Base-by-base conservation (phyloP, 2,329 filamentous ascomycete genomes). In the Sarocladium oryzae region DNA sequence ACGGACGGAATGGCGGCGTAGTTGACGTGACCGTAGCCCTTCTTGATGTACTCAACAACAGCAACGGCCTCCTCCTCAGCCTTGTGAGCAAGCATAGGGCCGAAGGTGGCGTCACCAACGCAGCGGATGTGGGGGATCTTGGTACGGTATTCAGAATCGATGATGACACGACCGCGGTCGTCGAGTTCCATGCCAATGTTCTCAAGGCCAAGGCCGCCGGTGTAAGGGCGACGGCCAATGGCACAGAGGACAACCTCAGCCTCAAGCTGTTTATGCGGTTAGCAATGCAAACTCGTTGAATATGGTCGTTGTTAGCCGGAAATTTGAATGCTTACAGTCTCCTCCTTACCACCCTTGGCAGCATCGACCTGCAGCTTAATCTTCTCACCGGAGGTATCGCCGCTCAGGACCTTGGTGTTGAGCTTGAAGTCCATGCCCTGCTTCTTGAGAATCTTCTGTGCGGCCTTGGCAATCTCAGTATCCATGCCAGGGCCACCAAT, bases 401-500 rank as follows among this genome's bases (percentile, higher is more conserved):
- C 93, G 61, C 83, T 81, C 57, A 85, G 73, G 57, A 99, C 93
- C 82, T 99, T 99, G 65, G 93, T 97, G 77, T 88, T 86, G 60
- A 95, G 84, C 84, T 95, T 96, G 81, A 99, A 99, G 66, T 96
- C 93, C 68, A 99, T 86, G 55, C 92, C 93, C 77, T 99, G 93
- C 81, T 96, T 97, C 69, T 82, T 82, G 58, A 99, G 82, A 56
- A 95, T 85, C 81, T 96, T 97, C 71, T 96, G 91, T 38, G 88
- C 78, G 63, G 82, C 76, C 79, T 97, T 99, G 65, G 91, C 82
- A 63, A 97, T 88, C 69, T 99, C 93, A 45, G 79, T 71, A 67
- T 99, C 93, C 93, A 99, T 99, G 62, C 93, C 93, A 46, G 93
- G 93, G 53, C 93, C 93, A 71, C 93, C 93, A 60, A 99, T 97